Evolutionary conservation across 192 early-diverging fungal genomes (phyloP).

Genomic region (Rhizoclosmatium sp.): DNA sequence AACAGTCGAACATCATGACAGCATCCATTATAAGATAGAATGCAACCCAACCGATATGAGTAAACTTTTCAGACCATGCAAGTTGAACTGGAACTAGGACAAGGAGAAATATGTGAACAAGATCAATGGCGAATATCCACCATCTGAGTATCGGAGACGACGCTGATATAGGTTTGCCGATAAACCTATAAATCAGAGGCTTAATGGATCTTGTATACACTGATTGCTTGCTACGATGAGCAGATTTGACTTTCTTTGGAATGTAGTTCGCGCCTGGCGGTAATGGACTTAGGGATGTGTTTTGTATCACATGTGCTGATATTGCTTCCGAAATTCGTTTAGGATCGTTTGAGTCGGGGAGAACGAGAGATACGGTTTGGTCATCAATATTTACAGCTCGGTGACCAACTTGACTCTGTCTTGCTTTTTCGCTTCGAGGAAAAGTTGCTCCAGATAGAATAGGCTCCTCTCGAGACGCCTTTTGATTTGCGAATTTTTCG

Average conservation of each 20-base stretch:
- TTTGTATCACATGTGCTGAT: background rate
- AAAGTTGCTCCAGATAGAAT: too few relatives aligned
- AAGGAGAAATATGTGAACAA: constrained; percentile 28
- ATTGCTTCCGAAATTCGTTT: background rate
- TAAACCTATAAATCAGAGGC: background rate
- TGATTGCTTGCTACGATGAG: background rate
- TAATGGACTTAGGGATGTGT: background rate
- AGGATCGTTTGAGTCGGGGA: background rate
- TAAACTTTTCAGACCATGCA: constrained; percentile 40
- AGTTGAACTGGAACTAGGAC: constrained; percentile 40
- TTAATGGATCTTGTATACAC: background rate
- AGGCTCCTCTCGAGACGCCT: too few relatives aligned
- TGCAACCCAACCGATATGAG: constrained; percentile 18
- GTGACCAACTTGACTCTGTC: background rate
- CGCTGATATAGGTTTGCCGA: background rate
- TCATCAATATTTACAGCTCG: background rate
- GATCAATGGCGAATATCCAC: constrained; percentile 35
- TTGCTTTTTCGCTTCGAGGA: too few relatives aligned
- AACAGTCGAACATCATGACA: constrained; percentile 39
- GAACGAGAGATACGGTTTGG: background rate
- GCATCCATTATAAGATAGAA: constrained; percentile 34
- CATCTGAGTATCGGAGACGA: background rate
- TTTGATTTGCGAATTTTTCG: too few relatives aligned
- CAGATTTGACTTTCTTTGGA: background rate
- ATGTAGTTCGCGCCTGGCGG: background rate